Evolutionary conservation across 1,139 yeast species (phyloP), one percentile per base, ranked within the genome.

Genomic region (Suhomyces maxii): DNA sequence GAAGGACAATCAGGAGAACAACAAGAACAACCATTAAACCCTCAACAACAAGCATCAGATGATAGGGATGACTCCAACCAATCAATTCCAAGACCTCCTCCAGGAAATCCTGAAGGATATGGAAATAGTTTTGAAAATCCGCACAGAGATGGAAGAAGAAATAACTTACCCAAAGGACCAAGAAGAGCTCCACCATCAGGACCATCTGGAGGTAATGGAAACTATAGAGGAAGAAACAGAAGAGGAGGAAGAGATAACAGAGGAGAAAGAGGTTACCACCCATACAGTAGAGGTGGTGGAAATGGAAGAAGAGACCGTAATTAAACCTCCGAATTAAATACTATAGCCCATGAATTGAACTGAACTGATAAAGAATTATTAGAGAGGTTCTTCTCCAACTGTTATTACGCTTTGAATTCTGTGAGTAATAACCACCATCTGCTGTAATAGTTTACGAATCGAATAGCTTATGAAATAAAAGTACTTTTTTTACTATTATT

Each of bases 11-110:
- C 49, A 44, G 65, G 61, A 31, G 69, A 64, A 49, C 67, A 63
- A 64, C 79, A 78, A 45, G 79, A 71, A 46, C 79, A 80, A 51
- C 82, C 82, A 13, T 73, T 77, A 59, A 74, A 75, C 55, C 79
- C 82, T 53, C 85, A 80, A 59, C 81, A 74, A 57, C 80, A 76
- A 68, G 65, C 39, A 66, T 60, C 48, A 11, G 56, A 52, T 11
- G 50, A 53, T 49, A 54, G 49, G 49, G 61, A 55, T 40, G 43
- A 56, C 45, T n/a, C 34, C 9, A 41, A 33, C 26, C 26, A 38
- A 26, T 37, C 53, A 28, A 36, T 45, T 18, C 41, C 45, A 23
- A 34, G 36, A 45, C 36, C 44, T 28, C 43, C 50, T 14, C 63
- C 49, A 13, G 32, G 36, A 9, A 59, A 60, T 43, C 41, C 53